phyloP scores from a whole-genome alignment of 1,139 yeast genomes.

The Sugiyamaella japonica region DNA sequence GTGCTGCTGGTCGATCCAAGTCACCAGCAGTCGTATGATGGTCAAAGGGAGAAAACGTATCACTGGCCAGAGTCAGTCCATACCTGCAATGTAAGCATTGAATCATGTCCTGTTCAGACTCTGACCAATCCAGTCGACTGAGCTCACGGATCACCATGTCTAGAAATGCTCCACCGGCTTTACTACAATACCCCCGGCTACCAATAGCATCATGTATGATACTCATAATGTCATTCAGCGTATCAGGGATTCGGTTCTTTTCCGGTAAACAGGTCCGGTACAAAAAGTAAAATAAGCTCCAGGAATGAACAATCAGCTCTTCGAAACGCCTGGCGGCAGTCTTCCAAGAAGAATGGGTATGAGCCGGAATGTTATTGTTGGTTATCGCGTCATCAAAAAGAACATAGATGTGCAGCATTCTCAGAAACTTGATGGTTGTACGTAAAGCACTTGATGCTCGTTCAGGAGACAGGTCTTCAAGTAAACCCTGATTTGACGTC shows the following conservation, averaged over 20 bases:
- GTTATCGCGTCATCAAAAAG: slow-evolving; percentile 44
- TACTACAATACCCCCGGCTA: slow-evolving; percentile 63
- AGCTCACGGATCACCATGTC: slow-evolving; percentile 58
- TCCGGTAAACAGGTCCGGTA: slow-evolving; percentile 31
- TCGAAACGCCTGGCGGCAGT: slow-evolving; percentile 47
- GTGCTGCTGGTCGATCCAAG: slow-evolving; percentile 53
- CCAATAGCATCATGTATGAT: slow-evolving; percentile 77
- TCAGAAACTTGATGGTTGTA: slow-evolving; percentile 41
- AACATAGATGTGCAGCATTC: slow-evolving; percentile 47
- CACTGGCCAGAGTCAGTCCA: slow-evolving; percentile 63
- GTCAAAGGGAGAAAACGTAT: slow-evolving; percentile 60
- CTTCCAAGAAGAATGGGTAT: slow-evolving; percentile 41
- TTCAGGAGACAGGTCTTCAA: slow-evolving; percentile 23
- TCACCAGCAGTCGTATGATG: slow-evolving; percentile 46
- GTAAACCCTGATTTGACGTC: slow-evolving; percentile 24
- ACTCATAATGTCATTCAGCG: slow-evolving; percentile 51
- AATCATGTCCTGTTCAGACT: slow-evolving; percentile 58
- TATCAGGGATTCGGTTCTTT: slow-evolving; percentile 28
- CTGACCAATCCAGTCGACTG: slow-evolving; percentile 46
- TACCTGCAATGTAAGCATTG: slow-evolving; percentile 80
- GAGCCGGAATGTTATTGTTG: slow-evolving; percentile 36
- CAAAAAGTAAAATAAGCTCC: slow-evolving; percentile 41
- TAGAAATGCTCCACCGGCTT: slow-evolving; percentile 62
- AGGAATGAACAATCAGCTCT: slow-evolving; percentile 51
- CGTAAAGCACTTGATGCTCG: slow-evolving; percentile 31